phyloP scores from a whole-genome alignment of 2,329 filamentous ascomycete genomes.

The Microdochium bolleyi region DNA sequence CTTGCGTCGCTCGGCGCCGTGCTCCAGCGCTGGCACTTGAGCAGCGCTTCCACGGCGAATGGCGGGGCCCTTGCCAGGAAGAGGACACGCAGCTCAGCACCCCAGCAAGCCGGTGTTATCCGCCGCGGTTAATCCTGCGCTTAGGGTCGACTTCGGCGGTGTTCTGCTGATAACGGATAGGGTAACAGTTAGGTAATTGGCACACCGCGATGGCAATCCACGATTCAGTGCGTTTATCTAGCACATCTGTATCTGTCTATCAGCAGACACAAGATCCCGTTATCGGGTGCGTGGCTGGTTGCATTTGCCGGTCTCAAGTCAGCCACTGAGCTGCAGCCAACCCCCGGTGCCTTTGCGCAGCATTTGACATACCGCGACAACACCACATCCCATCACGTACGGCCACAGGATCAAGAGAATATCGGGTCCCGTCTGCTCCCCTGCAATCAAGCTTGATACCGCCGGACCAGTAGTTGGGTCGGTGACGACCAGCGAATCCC shows the following conservation, averaged over 20 bases:
- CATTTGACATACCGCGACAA: not conserved
- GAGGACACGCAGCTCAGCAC: too few relatives aligned
- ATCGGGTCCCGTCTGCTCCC: not conserved
- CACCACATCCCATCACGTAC: not conserved
- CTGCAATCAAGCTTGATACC: not conserved
- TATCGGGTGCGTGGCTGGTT: too few relatives aligned
- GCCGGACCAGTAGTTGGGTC: not conserved
- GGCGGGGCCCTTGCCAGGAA: not conserved
- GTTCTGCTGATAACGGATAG: not conserved
- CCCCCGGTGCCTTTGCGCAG: not conserved
- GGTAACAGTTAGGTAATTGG: not conserved
- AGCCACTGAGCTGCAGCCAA: too few relatives aligned
- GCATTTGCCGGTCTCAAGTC: too few relatives aligned
- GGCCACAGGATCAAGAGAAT: not conserved
- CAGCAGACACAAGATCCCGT: too few relatives aligned
- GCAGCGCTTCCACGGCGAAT: not conserved
- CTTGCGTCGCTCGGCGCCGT: not conserved
- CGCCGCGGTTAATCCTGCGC: not conserved
- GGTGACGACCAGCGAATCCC: conserved; percentile 1
- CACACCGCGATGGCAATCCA: not conserved
- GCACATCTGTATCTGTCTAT: too few relatives aligned
- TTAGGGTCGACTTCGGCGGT: not conserved
- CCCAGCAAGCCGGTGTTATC: not conserved
- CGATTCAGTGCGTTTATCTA: not conserved
- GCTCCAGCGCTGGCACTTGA: not conserved